Evolutionary conservation across 225 moss, liverwort and hornwort genomes (phyloP).

Genomic region (Asterella californica): DNA sequence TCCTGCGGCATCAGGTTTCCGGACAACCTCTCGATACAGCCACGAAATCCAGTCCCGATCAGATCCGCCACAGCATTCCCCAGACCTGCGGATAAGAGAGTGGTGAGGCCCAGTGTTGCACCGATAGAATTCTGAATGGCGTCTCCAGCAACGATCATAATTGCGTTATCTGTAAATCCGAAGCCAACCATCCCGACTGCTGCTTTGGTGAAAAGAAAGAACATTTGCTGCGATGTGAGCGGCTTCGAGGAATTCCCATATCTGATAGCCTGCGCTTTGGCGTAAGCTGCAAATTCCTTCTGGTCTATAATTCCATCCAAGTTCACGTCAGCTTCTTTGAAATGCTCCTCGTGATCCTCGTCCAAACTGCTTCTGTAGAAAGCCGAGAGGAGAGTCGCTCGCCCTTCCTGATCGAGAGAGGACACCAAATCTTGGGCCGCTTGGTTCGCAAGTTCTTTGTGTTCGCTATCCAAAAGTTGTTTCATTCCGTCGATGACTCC

Average conservation of each 20-base stretch:
- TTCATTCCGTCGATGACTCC: slow-evolving; percentile 26
- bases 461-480: slow-evolving; percentile 36
- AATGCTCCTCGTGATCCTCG: slow-evolving; percentile 41
- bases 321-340: slow-evolving; percentile 58
- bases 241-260: slow-evolving; percentile 49
- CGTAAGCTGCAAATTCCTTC: slow-evolving; percentile 57
- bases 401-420: slow-evolving; percentile 42
- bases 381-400: slow-evolving; percentile 52
- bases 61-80: slow-evolving; percentile 70
- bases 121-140: slow-evolving; percentile 68
- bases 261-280: slow-evolving; percentile 58
- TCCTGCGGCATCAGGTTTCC: slow-evolving; percentile 58
- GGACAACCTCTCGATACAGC: slow-evolving; percentile 54
- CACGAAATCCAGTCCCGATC: slow-evolving; percentile 63
- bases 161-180: slow-evolving; percentile 73
- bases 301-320: slow-evolving; percentile 61
- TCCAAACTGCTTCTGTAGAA: slow-evolving; percentile 48
- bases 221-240: slow-evolving; percentile 43
- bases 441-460: slow-evolving; percentile 35
- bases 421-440: slow-evolving; percentile 50
- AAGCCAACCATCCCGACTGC: slow-evolving; percentile 75
- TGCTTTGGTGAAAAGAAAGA: slow-evolving; percentile 52
- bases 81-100: slow-evolving; percentile 67
- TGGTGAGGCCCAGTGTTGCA: slow-evolving; percentile 53
- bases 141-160: slow-evolving; percentile 77